These are phyloP conservation scores for Coniophora puteana DNA, from an alignment of 1,284 basidiomycete species.

Conservation along the genomic window DNA sequence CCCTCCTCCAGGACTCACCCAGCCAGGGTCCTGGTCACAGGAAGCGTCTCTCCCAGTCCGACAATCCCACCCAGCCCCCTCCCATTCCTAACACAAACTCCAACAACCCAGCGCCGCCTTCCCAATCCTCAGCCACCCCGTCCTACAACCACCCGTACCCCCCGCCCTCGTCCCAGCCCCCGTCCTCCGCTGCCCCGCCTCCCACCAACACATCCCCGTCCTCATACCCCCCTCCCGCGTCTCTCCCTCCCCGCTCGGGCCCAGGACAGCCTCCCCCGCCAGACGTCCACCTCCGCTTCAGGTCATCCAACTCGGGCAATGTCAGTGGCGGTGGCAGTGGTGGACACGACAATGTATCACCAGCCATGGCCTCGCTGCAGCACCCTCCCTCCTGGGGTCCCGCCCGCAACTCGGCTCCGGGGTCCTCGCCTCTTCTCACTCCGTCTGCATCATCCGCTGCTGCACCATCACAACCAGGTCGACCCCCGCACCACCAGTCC, in stretches of 20 bases:
- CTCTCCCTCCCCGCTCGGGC: slow-evolving; percentile 18
- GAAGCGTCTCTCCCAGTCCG: slow-evolving; percentile 23
- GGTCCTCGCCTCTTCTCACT: slow-evolving; percentile 28
- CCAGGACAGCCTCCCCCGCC: slow-evolving; percentile 24
- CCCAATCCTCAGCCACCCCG: slow-evolving; percentile 4
- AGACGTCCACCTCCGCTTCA: too few species aligned
- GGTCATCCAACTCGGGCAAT: too few species aligned
- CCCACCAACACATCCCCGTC: slow-evolving; percentile 12
- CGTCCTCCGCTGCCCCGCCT: slow-evolving; percentile 15
- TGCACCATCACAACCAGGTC: slow-evolving; percentile 5
- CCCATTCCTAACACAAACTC: slow-evolving; percentile 16
- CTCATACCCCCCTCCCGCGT: slow-evolving; percentile 18
- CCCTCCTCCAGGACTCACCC: slow-evolving; percentile 66
- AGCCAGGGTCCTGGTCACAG: slow-evolving; percentile 53
- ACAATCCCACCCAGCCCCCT: slow-evolving; percentile 19
- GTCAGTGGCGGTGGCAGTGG: too few species aligned
- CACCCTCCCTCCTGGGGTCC: slow-evolving; percentile 30
- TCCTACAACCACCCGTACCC: slow-evolving; percentile 10
- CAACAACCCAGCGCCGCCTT: background rate
- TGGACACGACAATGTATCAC: too few species aligned
- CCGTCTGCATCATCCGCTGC: background rate
- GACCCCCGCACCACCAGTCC: too few species aligned
- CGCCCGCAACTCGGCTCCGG: slow-evolving; percentile 20
- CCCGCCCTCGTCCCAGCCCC: slow-evolving; percentile 8
- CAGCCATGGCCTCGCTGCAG: slow-evolving; percentile 29